phyloP scores from a whole-genome alignment of 73 alveolate genomes.

The Paramecium sexaurelia region DNA sequence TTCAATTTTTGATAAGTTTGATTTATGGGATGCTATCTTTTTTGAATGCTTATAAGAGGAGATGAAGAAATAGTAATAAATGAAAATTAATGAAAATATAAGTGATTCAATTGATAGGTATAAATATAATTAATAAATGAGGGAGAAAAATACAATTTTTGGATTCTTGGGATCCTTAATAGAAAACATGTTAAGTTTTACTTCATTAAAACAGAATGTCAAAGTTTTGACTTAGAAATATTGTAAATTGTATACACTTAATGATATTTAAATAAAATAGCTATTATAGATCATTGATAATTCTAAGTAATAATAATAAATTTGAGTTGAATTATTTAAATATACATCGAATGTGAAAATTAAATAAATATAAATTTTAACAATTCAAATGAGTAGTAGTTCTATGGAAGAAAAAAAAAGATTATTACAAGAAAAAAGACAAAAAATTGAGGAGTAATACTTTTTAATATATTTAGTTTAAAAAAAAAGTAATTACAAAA shows the following conservation, averaged over 20 bases:
- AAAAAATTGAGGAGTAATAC: not conserved
- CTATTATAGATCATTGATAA: not conserved
- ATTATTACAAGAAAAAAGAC: not conserved
- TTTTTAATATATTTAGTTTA: not conserved
- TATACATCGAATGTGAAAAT: not conserved
- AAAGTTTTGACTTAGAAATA: not conserved
- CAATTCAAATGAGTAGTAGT: not conserved
- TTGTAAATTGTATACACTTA: not conserved
- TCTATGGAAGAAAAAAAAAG: not conserved
- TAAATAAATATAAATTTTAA: conserved; percentile 8
- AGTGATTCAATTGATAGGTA: conserved; percentile 13
- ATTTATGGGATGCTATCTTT: conserved; percentile 30
- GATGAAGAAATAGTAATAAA: not conserved
- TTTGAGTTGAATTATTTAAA: not conserved
- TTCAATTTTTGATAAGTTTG: not conserved
- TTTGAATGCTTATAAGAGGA: conserved; percentile 12
- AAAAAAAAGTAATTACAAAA: not conserved
- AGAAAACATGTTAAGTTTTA: conserved; percentile 17
- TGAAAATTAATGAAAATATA: not conserved
- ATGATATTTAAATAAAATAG: not conserved
- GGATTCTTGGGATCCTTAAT: conserved; percentile 44
- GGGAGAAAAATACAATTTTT: conserved; percentile 43
- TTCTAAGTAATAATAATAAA: not conserved
- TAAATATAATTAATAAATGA: not conserved
- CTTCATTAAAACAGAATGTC: not conserved